phyloP scores from a whole-genome alignment of 805 yeast genomes.

The Pichia phayaonensis region DNA sequence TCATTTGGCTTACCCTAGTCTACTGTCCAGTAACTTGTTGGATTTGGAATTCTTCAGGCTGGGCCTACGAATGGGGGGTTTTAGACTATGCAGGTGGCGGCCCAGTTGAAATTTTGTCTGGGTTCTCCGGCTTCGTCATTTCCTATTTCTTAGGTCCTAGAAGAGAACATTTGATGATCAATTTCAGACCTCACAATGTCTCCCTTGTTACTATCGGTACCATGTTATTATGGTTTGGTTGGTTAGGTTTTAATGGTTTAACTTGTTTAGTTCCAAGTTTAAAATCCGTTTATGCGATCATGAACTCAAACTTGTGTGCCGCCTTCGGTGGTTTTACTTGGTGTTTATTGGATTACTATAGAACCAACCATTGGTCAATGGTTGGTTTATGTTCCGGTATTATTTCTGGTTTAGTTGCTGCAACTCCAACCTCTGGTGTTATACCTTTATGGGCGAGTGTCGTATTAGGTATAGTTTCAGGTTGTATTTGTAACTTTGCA shows the following conservation, averaged over 20 bases:
- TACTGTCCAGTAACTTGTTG: slow-evolving; percentile 94
- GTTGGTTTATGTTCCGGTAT: slow-evolving; percentile 94
- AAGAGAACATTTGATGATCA: slow-evolving; percentile 65
- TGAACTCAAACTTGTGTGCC: slow-evolving; percentile 88
- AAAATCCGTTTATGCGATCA: slow-evolving; percentile 79
- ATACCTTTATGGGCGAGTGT: slow-evolving; percentile 91
- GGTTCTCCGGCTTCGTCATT: slow-evolving; percentile 83
- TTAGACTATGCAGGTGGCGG: slow-evolving; percentile 98
- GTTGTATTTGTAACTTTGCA: slow-evolving; percentile 79
- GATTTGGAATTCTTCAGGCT: slow-evolving; percentile 91
- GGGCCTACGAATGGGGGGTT: slow-evolving; percentile 91
- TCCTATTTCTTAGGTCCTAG: slow-evolving; percentile 77
- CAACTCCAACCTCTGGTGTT: slow-evolving; percentile 90
- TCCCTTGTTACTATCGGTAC: slow-evolving; percentile 89
- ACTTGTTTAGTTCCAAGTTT: slow-evolving; percentile 76
- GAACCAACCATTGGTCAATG: slow-evolving; percentile 87
- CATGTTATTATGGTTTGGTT: slow-evolving; percentile 81
- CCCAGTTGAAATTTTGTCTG: slow-evolving; percentile 88
- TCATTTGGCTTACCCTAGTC: slow-evolving; percentile 85
- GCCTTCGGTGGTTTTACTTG: slow-evolving; percentile 87
- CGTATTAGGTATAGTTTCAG: slow-evolving; percentile 72
- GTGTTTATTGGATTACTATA: slow-evolving; percentile 83
- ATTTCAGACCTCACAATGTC: slow-evolving; percentile 92
- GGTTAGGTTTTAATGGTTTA: slow-evolving; percentile 95
- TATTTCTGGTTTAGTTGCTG: slow-evolving; percentile 93